phyloP scores from a whole-genome alignment of 176 grass and related monocot genomes.

The Calamus simplicifolius region DNA sequence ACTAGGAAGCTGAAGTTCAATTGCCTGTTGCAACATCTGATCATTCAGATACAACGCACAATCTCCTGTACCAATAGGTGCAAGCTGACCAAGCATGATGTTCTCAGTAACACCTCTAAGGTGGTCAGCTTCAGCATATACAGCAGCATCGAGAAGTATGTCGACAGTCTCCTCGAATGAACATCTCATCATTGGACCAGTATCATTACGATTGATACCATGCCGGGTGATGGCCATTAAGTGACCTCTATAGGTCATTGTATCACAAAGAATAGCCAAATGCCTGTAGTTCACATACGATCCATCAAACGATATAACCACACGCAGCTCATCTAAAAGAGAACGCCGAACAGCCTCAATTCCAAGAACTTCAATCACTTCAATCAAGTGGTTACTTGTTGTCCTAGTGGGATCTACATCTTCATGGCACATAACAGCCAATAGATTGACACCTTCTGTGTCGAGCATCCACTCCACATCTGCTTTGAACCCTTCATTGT shows the following conservation, averaged over 20 bases:
- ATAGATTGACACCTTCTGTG: constrained; percentile 92
- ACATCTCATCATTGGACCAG: constrained; percentile 87
- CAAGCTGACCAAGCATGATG: constrained; percentile 94
- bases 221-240: constrained; percentile 94
- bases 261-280: constrained; percentile 93
- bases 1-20: constrained; percentile 88
- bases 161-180: constrained; percentile 92
- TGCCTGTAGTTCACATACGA: constrained; percentile 96
- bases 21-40: constrained; percentile 89
- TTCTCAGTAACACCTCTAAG: constrained; percentile 94
- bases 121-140: constrained; percentile 77
- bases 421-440: constrained; percentile 94
- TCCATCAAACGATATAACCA: constrained; percentile 95
- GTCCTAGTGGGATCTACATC: constrained; percentile 93
- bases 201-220: constrained; percentile 90
- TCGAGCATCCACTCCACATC: constrained; percentile 94
- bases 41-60: constrained; percentile 85
- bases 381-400: constrained; percentile 95
- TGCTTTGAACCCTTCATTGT: constrained; percentile 65
- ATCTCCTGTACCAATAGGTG: constrained; percentile 72
- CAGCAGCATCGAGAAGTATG: constrained; percentile 88
- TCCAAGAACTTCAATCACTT: constrained; percentile 96
- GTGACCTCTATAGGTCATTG: constrained; percentile 92
- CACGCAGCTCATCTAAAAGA: constrained; percentile 76
- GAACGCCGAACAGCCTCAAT: constrained; percentile 85